phyloP scores from a whole-genome alignment of 163 green algal species.

The Picocystis sp. region DNA sequence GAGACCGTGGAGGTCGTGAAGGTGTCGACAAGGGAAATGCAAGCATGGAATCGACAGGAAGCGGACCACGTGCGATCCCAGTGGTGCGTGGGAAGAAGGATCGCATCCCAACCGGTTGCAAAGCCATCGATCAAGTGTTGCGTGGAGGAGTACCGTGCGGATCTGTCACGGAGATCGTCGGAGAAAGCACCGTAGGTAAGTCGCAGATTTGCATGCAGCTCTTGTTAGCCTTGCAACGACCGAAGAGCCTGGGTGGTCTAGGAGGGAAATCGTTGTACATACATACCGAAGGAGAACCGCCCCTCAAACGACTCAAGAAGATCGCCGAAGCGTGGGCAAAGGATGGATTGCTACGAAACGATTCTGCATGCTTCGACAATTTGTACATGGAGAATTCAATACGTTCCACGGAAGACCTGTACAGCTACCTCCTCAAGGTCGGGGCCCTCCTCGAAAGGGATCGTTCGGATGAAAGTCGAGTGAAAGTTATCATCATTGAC shows the following conservation, averaged over 20 bases:
- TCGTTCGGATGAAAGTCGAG: neutral
- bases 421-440: neutral
- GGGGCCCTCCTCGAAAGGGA: slow-evolving; percentile 1
- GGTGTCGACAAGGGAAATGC: too few relatives aligned
- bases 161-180: slow-evolving; percentile 40
- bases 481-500: slow-evolving; percentile 56
- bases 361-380: slow-evolving; percentile 5
- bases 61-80: too few relatives aligned
- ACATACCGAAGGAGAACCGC: slow-evolving; percentile 50
- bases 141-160: slow-evolving; percentile 31
- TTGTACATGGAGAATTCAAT: slow-evolving; percentile 3
- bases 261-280: slow-evolving; percentile 42
- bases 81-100: too few relatives aligned
- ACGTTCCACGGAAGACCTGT: neutral
- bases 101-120: slow-evolving; percentile 12
- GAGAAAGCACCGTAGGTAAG: slow-evolving; percentile 34
- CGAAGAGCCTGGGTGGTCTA: slow-evolving; percentile 20
- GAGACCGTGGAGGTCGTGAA: too few relatives aligned
- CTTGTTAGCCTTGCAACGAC: slow-evolving; percentile 28
- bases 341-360: neutral
- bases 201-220: slow-evolving; percentile 53
- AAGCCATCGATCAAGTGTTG: slow-evolving; percentile 29
- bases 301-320: slow-evolving; percentile 26
- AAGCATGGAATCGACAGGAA: too few relatives aligned
- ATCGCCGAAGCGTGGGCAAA: neutral